phyloP scores from a whole-genome alignment of 768 basidiomycete species.

The Suillus subluteus region DNA sequence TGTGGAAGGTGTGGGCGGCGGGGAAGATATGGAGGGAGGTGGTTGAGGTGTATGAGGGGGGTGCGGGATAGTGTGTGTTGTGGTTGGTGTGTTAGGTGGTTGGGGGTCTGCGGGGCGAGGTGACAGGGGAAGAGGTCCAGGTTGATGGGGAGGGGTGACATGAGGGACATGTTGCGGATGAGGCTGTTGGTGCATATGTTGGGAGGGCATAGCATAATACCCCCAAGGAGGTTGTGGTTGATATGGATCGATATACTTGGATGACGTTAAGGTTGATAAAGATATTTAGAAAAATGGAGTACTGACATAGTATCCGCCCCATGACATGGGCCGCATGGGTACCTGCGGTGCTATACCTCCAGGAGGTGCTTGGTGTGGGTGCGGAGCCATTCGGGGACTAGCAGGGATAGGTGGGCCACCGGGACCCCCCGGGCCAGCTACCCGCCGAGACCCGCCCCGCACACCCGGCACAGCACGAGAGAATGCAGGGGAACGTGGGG shows the following conservation, averaged over 20 bases:
- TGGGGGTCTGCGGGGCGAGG: conserved; percentile 61
- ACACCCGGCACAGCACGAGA: conserved; percentile 61
- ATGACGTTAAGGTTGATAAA: conserved; percentile 7
- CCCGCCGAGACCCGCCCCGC: conserved; percentile 50
- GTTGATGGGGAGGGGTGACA: conserved; percentile 38
- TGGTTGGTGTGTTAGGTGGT: conserved; percentile 69
- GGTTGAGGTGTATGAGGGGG: conserved; percentile 50
- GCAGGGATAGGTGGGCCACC: conserved; percentile 54
- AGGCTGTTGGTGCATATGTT: conserved; percentile 38
- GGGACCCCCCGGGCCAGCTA: conserved; percentile 52
- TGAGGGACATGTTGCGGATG: conserved; percentile 55
- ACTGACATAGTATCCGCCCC: conserved; percentile 64
- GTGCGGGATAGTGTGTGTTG: conserved; percentile 57
- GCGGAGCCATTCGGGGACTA: conserved; percentile 70
- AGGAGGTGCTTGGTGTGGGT: conserved; percentile 56
- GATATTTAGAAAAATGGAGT: conserved; percentile 7
- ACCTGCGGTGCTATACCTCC: conserved; percentile 52
- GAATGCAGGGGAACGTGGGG: conserved; percentile 71
- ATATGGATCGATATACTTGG: conserved; percentile 52
- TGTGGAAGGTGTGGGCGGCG: conserved; percentile 45
- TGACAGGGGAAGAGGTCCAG: conserved; percentile 64
- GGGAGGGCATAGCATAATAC: conserved; percentile 42
- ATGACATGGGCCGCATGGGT: conserved; percentile 43
- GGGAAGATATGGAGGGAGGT: conserved; percentile 53
- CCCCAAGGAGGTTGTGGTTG: conserved; percentile 38